Percentiles rank a stretch among this genome's conserved stretches.
phyloP scores from a whole-genome alignment of 345 rosid species.

The Hypericum androsaemum region DNA sequence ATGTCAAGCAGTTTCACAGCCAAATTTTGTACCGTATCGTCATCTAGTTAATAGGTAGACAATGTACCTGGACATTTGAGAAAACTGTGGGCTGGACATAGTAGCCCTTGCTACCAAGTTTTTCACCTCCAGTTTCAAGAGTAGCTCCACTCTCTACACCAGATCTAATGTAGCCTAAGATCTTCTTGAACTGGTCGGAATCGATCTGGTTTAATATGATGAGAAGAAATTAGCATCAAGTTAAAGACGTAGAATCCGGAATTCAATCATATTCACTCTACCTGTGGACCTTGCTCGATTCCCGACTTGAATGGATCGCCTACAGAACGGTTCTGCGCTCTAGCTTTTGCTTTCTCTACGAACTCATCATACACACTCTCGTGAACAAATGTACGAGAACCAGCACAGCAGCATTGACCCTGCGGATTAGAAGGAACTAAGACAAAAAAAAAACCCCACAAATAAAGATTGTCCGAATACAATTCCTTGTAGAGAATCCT shows the following conservation, averaged over 20 bases:
- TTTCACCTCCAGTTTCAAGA: slow-evolving; percentile 81
- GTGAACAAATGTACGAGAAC: slow-evolving; percentile 92
- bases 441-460: slow-evolving; percentile 2
- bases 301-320: slow-evolving; percentile 88
- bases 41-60: too few species aligned
- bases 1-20: neutral
- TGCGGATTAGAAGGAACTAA: slow-evolving; percentile 16
- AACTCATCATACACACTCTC: slow-evolving; percentile 82
- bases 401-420: slow-evolving; percentile 98
- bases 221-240: too few species aligned
- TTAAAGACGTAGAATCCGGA: too few species aligned
- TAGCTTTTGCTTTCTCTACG: slow-evolving; percentile 71
- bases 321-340: slow-evolving; percentile 54
- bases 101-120: slow-evolving; percentile 62
- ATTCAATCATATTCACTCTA: too few species aligned
- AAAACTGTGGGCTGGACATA: slow-evolving; percentile 89
- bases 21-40: neutral
- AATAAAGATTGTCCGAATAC: too few species aligned
- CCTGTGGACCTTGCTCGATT: slow-evolving; percentile 97
- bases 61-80: slow-evolving; percentile 66
- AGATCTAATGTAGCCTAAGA: slow-evolving; percentile 49
- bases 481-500: too few species aligned
- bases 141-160: slow-evolving; percentile 83
- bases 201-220: slow-evolving; percentile 40
- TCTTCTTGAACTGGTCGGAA: slow-evolving; percentile 59